Base-by-base conservation (phyloP, 352 stramenopile species). In the Pythium brachiatum region DNA sequence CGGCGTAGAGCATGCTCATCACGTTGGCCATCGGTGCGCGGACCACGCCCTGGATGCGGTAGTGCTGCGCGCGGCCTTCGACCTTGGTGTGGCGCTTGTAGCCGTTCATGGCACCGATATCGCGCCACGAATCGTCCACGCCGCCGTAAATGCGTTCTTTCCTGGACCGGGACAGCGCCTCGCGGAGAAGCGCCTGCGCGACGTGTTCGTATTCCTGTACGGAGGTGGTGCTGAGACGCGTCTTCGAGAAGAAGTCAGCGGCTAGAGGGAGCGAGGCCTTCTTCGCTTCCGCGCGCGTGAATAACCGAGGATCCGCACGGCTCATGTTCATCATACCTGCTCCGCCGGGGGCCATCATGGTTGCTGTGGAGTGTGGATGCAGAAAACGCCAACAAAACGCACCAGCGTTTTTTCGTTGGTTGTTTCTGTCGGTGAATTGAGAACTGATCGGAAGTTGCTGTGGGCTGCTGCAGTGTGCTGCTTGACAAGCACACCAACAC, bases 81-180 rank as follows among this genome's bases (percentile, higher is more conserved):
- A 53, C 57, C 68, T 85, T 88, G 56, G 76, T 81, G 58, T 64
- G 79, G 29, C 79, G 79, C 68, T 86, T 82, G 67, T 85, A 88
- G 27, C 79, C 75, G 51, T 68, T 64, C 26, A 66, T 60, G 9
- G 70, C 63, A 23, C 81, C 78, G 21, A 88, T 70, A 55, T 89
- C 73, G 46, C 83, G 84, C 79, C 79, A 90, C 16, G 69, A 78
- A 31, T 82, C 74, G 57, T 79, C 72, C 34, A 70, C 43, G 26
- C 69, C 72, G 51, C 79, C 77, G 21, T 70, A 68, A 23, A 84
- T 59, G 39, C 74, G 68, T 46, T 86, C 74, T 23, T 73, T 68
- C 1, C 70, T 64, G 2, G 69, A 63, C 20, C 73, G 71, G 48
- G 65, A 72, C 21, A 90, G 56, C 7, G 79, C 72, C 13, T 79